These are phyloP conservation scores for Cryptosporidium andersoni DNA, from an alignment of 169 alveolate genomes.

Conservation along the genomic window DNA sequence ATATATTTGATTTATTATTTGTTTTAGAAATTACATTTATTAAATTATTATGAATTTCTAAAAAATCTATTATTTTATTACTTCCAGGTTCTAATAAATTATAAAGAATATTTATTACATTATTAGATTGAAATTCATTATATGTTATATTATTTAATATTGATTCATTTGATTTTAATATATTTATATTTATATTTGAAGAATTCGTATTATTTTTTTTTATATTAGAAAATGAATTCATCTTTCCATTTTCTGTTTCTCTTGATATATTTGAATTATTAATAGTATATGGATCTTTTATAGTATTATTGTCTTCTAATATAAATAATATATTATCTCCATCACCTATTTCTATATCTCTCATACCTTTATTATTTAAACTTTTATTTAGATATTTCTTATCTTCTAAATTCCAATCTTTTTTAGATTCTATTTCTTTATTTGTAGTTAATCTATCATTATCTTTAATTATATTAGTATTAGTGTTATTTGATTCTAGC, in stretches of 20 bases:
- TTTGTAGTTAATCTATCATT: too few species aligned
- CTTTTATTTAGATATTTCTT: too few species aligned
- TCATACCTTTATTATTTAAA: too few species aligned
- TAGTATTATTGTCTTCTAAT: too few species aligned
- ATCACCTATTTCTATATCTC: too few species aligned
- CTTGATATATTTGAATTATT: neutral
- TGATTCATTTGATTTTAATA: neutral
- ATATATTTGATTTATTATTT: constrained; percentile 12
- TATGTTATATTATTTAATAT: neutral
- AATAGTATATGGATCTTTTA: too few species aligned
- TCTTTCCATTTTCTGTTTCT: neutral
- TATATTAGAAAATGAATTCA: neutral
- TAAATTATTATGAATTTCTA: constrained; percentile 19
- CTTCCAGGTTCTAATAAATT: constrained; percentile 66
- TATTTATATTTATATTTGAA: neutral
- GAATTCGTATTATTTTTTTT: neutral
- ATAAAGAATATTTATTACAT: constrained; percentile 13
- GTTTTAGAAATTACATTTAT: constrained; percentile 24
- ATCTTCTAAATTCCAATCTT: too few species aligned
- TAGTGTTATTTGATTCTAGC: too few species aligned
- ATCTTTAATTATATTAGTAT: too few species aligned
- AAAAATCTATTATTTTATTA: constrained; percentile 14
- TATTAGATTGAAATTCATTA: constrained; percentile 32
- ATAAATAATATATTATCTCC: too few species aligned
- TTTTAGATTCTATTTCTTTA: too few species aligned